Percentiles rank a stretch among this genome's conserved stretches.
Evolutionary conservation across 208 protist species (phyloP).

Genomic region (Acanthamoeba triangularis): DNA sequence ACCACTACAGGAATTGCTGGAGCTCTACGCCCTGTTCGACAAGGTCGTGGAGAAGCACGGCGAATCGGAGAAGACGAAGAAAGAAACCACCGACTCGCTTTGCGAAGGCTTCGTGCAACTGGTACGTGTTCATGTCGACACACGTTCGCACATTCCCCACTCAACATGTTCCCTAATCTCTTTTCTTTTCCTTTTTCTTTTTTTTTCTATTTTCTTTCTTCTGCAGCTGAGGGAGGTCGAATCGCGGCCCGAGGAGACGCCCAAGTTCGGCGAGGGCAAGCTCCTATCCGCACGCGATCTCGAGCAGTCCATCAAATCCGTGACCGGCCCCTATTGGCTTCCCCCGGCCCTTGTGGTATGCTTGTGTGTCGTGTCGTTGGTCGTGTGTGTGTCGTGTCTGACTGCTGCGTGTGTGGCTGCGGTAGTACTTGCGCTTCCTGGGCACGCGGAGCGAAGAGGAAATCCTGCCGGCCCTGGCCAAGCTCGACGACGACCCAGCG

Average conservation of each 20-base stretch:
- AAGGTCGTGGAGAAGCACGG: conserved; percentile 49
- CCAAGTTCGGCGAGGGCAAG: conserved; percentile 31
- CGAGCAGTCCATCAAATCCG: conserved; percentile 63
- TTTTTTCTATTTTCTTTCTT: too few species aligned
- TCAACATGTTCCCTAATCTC: too few species aligned
- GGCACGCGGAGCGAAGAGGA: not conserved
- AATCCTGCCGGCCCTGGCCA: not conserved
- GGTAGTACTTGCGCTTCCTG: not conserved
- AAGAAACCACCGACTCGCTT: not conserved
- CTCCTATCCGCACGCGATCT: not conserved
- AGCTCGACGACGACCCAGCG: not conserved
- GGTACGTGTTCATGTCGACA: too few species aligned
- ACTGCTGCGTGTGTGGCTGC: not conserved
- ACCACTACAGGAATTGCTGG: not conserved
- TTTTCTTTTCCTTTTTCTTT: too few species aligned
- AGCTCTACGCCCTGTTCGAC: conserved; percentile 60
- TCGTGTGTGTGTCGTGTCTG: not conserved
- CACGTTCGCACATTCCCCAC: too few species aligned
- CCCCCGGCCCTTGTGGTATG: conserved; percentile 41
- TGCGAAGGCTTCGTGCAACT: not conserved
- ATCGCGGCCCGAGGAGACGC: not conserved
- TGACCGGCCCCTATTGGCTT: conserved; percentile 4
- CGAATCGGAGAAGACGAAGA: conserved; percentile 2
- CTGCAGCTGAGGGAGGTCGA: not conserved
- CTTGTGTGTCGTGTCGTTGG: not conserved